Evolutionary conservation across 208 protist genomes (phyloP).

Genomic region (Crithidia brevicula): DNA sequence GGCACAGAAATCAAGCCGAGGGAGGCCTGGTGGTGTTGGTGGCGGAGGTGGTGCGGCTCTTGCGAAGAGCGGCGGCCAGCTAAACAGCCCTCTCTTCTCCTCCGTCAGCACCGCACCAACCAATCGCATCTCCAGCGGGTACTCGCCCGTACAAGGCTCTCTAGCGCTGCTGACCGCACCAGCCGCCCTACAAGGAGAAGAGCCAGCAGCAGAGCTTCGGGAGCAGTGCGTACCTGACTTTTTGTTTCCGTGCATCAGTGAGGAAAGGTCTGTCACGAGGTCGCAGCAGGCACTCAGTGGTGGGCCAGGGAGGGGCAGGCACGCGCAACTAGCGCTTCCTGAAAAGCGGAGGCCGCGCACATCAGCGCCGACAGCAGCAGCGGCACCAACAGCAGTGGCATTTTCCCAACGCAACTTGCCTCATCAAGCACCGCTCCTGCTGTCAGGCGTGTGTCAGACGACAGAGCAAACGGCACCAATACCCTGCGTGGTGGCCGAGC

Average conservation of each 20-base stretch:
- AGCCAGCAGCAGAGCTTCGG: background rate
- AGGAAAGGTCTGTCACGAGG: background rate
- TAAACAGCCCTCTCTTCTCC: slow-evolving; percentile 15
- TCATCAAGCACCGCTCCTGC: no score
- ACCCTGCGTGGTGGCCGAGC: no score
- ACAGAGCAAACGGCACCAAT: no score
- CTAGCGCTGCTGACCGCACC: background rate
- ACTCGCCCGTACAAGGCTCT: slow-evolving; percentile 3
- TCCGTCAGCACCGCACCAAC: slow-evolving; percentile 23
- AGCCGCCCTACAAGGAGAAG: background rate
- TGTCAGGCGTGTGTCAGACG: no score
- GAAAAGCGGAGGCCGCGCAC: background rate
- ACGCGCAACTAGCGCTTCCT: background rate
- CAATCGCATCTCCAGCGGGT: slow-evolving; percentile 1
- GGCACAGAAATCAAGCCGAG: background rate
- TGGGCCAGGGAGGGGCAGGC: no score
- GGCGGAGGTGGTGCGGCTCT: background rate
- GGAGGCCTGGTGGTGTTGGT: background rate
- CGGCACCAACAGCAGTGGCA: no score
- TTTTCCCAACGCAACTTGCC: no score
- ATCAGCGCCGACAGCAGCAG: no score
- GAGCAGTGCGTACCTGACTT: no score
- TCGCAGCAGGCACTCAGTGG: no score
- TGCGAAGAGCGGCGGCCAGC: background rate
- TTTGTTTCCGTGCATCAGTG: background rate